A percentile compares a stretch with the other conserved stretches of the same genome.
These are phyloP conservation scores for Globisporangium spiculum DNA, from an alignment of 352 stramenopile species.

Conservation along the genomic window DNA sequence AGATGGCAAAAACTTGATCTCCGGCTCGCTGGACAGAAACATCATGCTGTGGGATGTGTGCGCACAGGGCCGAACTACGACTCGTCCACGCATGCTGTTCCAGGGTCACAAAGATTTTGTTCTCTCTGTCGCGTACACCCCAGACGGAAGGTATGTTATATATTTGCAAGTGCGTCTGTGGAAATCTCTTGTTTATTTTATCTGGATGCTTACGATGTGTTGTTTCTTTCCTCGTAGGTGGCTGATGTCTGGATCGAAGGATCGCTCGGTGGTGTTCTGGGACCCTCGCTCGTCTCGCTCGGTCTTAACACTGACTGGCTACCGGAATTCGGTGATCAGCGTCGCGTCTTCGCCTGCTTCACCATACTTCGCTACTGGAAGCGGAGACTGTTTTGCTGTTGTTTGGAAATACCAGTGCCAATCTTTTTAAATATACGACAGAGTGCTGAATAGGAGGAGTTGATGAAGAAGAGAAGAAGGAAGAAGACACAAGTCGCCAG, in stretches of 20 bases:
- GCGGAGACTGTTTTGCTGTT: slow-evolving; percentile 80
- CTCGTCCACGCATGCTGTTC: slow-evolving; percentile 83
- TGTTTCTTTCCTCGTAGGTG: slow-evolving; percentile 34
- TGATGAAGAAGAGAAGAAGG: background rate
- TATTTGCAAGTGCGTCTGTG: background rate
- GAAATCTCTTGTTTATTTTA: background rate
- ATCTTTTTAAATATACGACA: slow-evolving; percentile 80
- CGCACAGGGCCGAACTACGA: slow-evolving; percentile 74
- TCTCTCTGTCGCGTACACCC: slow-evolving; percentile 82
- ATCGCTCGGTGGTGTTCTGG: slow-evolving; percentile 86
- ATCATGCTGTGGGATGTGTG: slow-evolving; percentile 88
- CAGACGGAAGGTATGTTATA: slow-evolving; percentile 68
- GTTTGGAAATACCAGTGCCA: slow-evolving; percentile 88
- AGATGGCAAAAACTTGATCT: slow-evolving; percentile 87
- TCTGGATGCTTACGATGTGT: background rate
- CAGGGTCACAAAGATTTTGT: slow-evolving; percentile 88
- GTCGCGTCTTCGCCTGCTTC: slow-evolving; percentile 80
- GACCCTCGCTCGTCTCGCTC: slow-evolving; percentile 79
- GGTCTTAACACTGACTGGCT: slow-evolving; percentile 78
- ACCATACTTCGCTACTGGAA: slow-evolving; percentile 84
- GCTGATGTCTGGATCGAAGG: slow-evolving; percentile 87
- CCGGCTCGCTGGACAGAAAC: slow-evolving; percentile 78
- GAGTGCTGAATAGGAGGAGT: slow-evolving; percentile 16
- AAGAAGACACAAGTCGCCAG: background rate
- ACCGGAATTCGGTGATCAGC: slow-evolving; percentile 87